Conservation (phyloP, 2,329 filamentous ascomycete genomes). For the Aspergillus spinulosporus region DNA sequence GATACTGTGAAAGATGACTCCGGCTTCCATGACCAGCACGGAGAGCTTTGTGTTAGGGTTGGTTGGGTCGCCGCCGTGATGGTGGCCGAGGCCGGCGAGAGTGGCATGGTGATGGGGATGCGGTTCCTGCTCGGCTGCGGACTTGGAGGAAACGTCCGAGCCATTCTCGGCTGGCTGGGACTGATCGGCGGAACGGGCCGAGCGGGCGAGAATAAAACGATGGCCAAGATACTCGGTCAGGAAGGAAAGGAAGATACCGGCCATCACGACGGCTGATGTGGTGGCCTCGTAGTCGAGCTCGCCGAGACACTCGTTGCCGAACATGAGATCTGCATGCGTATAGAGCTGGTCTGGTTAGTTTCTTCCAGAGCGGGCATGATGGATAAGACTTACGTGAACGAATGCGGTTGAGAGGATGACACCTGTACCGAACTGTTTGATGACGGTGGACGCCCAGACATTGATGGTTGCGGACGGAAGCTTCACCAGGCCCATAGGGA, state of each 20-base stretch:
- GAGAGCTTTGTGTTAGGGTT: slow-evolving; percentile 54
- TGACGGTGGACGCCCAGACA: slow-evolving; percentile 52
- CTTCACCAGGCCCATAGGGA: slow-evolving; percentile 63
- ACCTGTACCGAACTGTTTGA: slow-evolving; percentile 61
- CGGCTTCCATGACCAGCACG: slow-evolving; percentile 70
- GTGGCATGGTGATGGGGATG: slow-evolving; percentile 3
- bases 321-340: slow-evolving; percentile 73
- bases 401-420: slow-evolving; percentile 44
- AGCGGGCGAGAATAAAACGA: slow-evolving; percentile 51
- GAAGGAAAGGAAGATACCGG: slow-evolving; percentile 71
- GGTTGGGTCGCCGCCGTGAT: slow-evolving; percentile 34
- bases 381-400: slow-evolving; percentile 35
- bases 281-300: slow-evolving; percentile 67
- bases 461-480: slow-evolving; percentile 55
- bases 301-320: slow-evolving; percentile 67
- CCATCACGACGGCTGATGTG: slow-evolving; percentile 70
- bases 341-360: slow-evolving; percentile 56
- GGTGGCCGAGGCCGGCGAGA: slow-evolving; percentile 34
- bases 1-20: slow-evolving; percentile 70
- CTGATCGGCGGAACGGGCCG: neutral
- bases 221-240: slow-evolving; percentile 67
- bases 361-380: neutral
- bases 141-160: slow-evolving; percentile 4
- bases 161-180: neutral
- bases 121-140: slow-evolving; percentile 1